Evolutionary conservation across 805 yeast species (phyloP).

Genomic region (Kregervanrija fluxuum): DNA sequence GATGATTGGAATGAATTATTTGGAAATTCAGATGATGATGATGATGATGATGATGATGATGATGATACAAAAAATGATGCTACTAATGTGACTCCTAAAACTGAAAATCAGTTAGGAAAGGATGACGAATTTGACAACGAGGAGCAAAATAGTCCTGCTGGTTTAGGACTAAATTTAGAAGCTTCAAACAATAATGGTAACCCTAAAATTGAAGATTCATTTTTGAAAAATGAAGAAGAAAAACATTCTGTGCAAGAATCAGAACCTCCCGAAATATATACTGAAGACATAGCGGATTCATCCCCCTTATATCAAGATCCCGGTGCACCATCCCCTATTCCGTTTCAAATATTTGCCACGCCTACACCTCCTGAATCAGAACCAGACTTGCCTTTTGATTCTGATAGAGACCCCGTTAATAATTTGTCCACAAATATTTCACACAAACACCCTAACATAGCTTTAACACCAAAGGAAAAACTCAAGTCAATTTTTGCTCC

Average conservation of each 20-base stretch:
- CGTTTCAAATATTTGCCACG: conserved; percentile 39
- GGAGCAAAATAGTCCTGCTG: background rate
- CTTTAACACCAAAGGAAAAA: conserved; percentile 31
- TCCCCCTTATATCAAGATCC: conserved; percentile 67
- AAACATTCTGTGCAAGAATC: background rate
- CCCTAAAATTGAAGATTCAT: no score
- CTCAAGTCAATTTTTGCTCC: conserved; percentile 72
- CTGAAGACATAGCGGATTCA: conserved; percentile 25
- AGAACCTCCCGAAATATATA: no score
- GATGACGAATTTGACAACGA: conserved; percentile 14
- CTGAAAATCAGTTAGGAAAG: conserved; percentile 8
- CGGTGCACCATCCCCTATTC: conserved; percentile 73
- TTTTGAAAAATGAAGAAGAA: conserved; percentile 3
- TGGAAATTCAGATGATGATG: conserved; percentile 15
- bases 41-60: conserved; percentile 14
- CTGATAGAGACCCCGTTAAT: background rate
- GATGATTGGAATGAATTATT: conserved; percentile 26
- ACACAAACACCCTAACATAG: background rate
- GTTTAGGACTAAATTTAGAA: no score
- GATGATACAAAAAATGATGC: conserved; percentile 9
- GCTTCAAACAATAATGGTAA: no score
- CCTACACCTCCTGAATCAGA: conserved; percentile 20
- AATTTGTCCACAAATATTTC: background rate
- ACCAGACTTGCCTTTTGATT: background rate
- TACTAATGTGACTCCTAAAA: conserved; percentile 1